Conservation (phyloP, 192 early-diverging fungal species). For the Tieghemiomyces parasiticus region DNA sequence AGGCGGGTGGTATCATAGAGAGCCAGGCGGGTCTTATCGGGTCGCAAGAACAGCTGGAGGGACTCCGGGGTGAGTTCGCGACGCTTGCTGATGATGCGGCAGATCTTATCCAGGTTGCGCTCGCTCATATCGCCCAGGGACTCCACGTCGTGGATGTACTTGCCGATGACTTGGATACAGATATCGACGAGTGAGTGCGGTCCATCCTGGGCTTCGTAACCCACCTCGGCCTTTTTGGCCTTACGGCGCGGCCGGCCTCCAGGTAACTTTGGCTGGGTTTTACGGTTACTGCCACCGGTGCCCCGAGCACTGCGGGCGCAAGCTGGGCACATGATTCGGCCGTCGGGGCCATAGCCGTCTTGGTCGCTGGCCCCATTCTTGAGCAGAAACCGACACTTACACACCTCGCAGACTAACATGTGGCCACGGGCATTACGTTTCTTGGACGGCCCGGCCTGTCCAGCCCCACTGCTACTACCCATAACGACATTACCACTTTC, state of each 20-base stretch:
- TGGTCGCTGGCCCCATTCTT: slow-evolving; percentile 12
- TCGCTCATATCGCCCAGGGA: slow-evolving; percentile 68
- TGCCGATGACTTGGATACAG: slow-evolving; percentile 53
- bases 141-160: slow-evolving; percentile 66
- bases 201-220: slow-evolving; percentile 32
- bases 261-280: slow-evolving; percentile 4
- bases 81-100: slow-evolving; percentile 63
- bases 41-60: slow-evolving; percentile 52
- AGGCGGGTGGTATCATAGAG: slow-evolving; percentile 75
- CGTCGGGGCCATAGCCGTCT: neutral
- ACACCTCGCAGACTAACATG: slow-evolving; percentile 24
- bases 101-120: slow-evolving; percentile 49
- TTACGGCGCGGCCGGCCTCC: neutral
- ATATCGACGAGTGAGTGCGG: slow-evolving; percentile 44
- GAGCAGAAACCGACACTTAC: slow-evolving; percentile 20
- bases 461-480: neutral
- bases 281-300: too few relatives aligned
- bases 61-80: slow-evolving; percentile 47
- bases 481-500: slow-evolving; percentile 3
- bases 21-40: slow-evolving; percentile 32
- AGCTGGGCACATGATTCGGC: neutral
- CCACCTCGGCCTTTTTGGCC: slow-evolving; percentile 19
- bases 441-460: slow-evolving; percentile 13
- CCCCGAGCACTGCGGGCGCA: slow-evolving; percentile 5
- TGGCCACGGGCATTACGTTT: slow-evolving; percentile 22